A percentile compares a stretch with the other conserved stretches of the same genome.
Conservation (phyloP, 768 basidiomycete species). For the Lyophyllum decastes region DNA sequence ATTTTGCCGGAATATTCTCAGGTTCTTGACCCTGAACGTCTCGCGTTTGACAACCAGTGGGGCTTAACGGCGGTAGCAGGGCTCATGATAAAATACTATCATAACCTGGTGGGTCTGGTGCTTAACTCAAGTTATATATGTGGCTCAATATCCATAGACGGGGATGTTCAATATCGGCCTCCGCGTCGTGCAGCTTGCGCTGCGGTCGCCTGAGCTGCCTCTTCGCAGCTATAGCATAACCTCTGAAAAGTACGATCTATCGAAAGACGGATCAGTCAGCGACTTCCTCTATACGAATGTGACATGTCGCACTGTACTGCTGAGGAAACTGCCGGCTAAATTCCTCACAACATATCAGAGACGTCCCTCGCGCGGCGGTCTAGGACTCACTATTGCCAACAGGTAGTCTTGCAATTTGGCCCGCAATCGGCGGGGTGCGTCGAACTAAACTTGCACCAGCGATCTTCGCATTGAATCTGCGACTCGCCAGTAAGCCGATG, state of each 20-base stretch:
- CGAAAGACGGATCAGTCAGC: constrained; percentile 17
- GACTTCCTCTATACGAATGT: constrained; percentile 1
- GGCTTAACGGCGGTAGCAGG: not conserved
- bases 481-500: constrained; percentile 14
- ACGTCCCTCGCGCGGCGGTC: constrained; percentile 3
- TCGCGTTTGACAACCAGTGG: not conserved
- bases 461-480: constrained; percentile 68
- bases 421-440: constrained; percentile 61
- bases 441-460: constrained; percentile 71
- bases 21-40: not conserved
- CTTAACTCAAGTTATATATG: not conserved
- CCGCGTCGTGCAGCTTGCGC: constrained; percentile 3
- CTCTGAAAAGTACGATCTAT: constrained; percentile 30
- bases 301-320: constrained; percentile 55
- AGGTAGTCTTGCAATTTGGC: constrained; percentile 57
- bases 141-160: not conserved
- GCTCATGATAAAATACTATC: not conserved
- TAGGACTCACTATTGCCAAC: constrained; percentile 77
- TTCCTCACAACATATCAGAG: constrained; percentile 20
- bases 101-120: not conserved
- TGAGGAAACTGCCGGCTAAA: constrained; percentile 71
- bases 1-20: not conserved
- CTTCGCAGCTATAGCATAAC: constrained; percentile 30
- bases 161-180: constrained; percentile 8
- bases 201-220: constrained; percentile 10